Evolutionary conservation across 345 rosid genomes (phyloP).

Genomic region (Syzygium aromaticum): DNA sequence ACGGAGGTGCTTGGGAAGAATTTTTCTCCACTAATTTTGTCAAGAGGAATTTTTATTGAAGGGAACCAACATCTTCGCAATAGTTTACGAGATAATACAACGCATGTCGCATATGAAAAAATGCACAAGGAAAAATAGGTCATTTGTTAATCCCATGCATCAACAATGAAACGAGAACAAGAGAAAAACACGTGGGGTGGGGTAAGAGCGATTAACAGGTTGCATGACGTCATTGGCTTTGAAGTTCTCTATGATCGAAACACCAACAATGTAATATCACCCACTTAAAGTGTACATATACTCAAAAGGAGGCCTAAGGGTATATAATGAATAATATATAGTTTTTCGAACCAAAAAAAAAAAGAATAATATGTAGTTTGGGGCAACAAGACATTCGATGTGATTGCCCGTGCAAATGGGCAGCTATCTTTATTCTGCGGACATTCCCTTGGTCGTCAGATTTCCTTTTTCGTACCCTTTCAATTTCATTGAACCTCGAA

Average conservation of each 20-base stretch:
- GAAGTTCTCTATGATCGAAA: background rate
- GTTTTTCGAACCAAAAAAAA: too few species aligned
- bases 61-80: background rate
- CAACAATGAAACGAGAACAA: background rate
- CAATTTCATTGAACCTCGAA: background rate
- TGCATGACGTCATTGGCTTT: background rate
- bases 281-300: background rate
- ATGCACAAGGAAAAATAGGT: background rate
- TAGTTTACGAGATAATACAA: background rate
- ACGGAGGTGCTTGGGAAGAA: background rate
- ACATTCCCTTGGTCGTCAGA: background rate
- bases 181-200: background rate
- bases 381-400: background rate
- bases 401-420: background rate
- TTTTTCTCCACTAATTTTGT: background rate
- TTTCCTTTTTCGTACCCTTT: background rate
- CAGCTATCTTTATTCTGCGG: background rate
- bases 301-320: background rate
- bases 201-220: background rate
- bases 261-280: background rate
- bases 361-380: background rate
- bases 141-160: background rate
- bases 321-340: background rate
- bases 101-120: background rate
- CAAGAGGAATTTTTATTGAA: background rate